Base-by-base conservation (phyloP, 1,284 basidiomycete genomes). In the Pseudomicrostroma phylloplanum region DNA sequence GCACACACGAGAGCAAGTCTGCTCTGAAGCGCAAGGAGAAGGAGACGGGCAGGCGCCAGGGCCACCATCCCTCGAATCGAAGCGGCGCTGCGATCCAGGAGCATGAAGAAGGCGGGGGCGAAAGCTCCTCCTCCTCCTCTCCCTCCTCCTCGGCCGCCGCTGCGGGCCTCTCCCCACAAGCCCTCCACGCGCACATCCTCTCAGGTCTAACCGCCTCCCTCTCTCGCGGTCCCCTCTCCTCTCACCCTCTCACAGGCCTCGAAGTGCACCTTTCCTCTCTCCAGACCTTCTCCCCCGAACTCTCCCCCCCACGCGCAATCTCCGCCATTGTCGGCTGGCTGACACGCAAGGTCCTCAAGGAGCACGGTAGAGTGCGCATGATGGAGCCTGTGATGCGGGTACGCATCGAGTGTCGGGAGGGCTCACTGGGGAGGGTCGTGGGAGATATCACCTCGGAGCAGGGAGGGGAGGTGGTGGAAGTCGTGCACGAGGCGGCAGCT, bases 371-470 rank as follows among this genome's bases (percentile, higher is more conserved):
- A 36, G 57, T 68, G n/a, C 62, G 54, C 19, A 61, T 78, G 51
- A 75, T 77, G 76, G 76, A 78, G 51, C 76, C 76, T 1, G 69
- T 77, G 65, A 78, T 78, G 76, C 57, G 60, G 9, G 70, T 77
- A 1, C 61, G 63, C 11, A 70, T 78, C 58, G 64, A 60, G 12
- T 57, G 70, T 6, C 64, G 67, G 40, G 68, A 68, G 8, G 41
- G 43, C 15, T 60, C 70, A 13, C 59, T 77, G 9, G 76, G 76
- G 26, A 71, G 71, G 39, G 71, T 78, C 17, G 69, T 77, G 19
- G 63, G 65, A 17, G 75, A 78, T 58, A 64, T 78, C 49, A 74
- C 70, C 2, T 62, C 66, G 42, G 73, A 74, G 58, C 76, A 78
- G 58, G 63, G 65, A 30, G 76, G 72, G 0, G 23, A 63, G 13